Evolutionary conservation across 2,329 filamentous ascomycete species (phyloP).

Genomic region (Fusarium torreyae): DNA sequence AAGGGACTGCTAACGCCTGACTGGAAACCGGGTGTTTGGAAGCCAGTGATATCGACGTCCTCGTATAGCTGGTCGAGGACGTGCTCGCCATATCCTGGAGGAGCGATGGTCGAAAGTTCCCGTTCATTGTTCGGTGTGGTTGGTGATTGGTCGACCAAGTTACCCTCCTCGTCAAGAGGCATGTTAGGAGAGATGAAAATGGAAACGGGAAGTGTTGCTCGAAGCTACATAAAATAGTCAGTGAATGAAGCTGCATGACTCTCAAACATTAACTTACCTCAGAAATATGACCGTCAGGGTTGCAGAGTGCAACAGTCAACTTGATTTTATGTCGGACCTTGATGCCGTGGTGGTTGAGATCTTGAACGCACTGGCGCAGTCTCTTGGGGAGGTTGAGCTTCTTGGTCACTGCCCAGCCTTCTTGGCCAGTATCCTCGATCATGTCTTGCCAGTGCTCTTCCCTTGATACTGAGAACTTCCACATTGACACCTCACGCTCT

Average conservation of each 20-base stretch:
- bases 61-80: slow-evolving; percentile 92
- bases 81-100: slow-evolving; percentile 94
- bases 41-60: slow-evolving; percentile 85
- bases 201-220: slow-evolving; percentile 90
- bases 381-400: slow-evolving; percentile 82
- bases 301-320: slow-evolving; percentile 90
- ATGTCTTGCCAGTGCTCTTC: slow-evolving; percentile 78
- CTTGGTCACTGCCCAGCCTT: slow-evolving; percentile 75
- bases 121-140: slow-evolving; percentile 60
- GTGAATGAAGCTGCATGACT: not conserved
- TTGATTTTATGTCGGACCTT: slow-evolving; percentile 95
- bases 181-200: slow-evolving; percentile 97
- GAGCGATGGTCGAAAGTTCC: slow-evolving; percentile 77
- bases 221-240: slow-evolving; percentile 67
- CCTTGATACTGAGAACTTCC: slow-evolving; percentile 68
- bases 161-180: slow-evolving; percentile 88
- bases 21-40: slow-evolving; percentile 80
- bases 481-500: slow-evolving; percentile 74
- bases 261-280: slow-evolving; percentile 71
- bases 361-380: slow-evolving; percentile 87
- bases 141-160: slow-evolving; percentile 76
- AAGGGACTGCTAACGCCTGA: slow-evolving; percentile 88
- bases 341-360: slow-evolving; percentile 89
- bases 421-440: slow-evolving; percentile 76
- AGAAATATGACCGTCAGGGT: slow-evolving; percentile 94